Conservation (phyloP, 2,329 filamentous ascomycete species). For the Phaeophleospora eucalypticola region DNA sequence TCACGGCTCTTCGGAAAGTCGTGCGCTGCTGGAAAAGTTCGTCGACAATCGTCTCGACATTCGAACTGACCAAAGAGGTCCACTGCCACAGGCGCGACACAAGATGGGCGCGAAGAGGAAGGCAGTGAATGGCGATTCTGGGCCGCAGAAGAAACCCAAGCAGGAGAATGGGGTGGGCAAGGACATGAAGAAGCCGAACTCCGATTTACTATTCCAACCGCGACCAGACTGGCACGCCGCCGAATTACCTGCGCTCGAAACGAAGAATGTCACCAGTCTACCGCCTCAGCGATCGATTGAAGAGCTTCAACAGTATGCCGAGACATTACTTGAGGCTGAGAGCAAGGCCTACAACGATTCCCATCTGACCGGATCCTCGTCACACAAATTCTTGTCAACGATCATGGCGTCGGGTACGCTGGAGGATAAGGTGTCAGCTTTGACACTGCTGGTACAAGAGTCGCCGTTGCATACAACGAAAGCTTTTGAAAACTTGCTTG, state of each 20-base stretch:
- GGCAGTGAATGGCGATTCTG: conserved; percentile 24
- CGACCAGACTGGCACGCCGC: conserved; percentile 65
- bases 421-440: conserved; percentile 91
- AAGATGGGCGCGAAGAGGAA: conserved; percentile 39
- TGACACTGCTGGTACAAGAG: conserved; percentile 92
- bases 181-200: conserved; percentile 9
- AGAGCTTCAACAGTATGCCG: conserved; percentile 65
- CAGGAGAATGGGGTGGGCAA: conserved; percentile 17
- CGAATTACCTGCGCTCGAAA: conserved; percentile 51
- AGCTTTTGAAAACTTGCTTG: conserved; percentile 78
- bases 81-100: no score
- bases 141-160: conserved; percentile 29
- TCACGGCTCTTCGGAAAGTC: no score
- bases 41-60: no score
- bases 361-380: conserved; percentile 72
- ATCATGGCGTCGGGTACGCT: conserved; percentile 96
- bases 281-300: conserved; percentile 53
- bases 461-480: conserved; percentile 91
- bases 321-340: conserved; percentile 71
- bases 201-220: conserved; percentile 46
- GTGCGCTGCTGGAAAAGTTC: background rate
- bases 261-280: conserved; percentile 41
- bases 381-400: conserved; percentile 91
- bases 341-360: conserved; percentile 68
- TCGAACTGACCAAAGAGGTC: no score